phyloP scores from a whole-genome alignment of 345 rosid genomes.

The Salix exigua region DNA sequence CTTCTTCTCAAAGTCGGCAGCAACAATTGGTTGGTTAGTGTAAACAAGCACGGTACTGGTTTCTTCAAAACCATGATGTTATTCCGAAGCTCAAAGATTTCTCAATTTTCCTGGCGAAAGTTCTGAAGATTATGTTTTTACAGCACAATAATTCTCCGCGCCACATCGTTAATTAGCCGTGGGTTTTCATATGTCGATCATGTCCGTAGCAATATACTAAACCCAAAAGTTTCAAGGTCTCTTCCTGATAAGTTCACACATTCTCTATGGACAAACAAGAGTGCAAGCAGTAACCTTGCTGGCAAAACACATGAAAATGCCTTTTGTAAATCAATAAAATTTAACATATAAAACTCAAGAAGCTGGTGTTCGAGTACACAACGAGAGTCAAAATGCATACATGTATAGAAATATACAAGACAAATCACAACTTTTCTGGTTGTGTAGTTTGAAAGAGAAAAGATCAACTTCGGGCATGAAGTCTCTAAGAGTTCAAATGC shows the following conservation, averaged over 20 bases:
- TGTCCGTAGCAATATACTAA: background rate
- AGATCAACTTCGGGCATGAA: background rate
- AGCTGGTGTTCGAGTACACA: conserved; percentile 7
- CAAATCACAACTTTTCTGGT: background rate
- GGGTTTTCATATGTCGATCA: background rate
- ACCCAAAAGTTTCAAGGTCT: background rate
- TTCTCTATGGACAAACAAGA: background rate
- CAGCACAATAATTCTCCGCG: background rate
- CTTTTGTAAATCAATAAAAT: background rate
- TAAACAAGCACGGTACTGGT: background rate
- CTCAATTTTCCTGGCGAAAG: background rate
- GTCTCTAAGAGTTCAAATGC: conserved; percentile 1
- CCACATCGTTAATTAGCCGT: background rate
- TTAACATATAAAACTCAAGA: background rate
- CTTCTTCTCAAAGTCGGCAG: background rate
- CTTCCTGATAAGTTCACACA: background rate
- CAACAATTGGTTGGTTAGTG: background rate
- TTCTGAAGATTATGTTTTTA: background rate
- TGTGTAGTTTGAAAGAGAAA: background rate
- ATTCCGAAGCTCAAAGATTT: background rate
- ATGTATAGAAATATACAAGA: background rate
- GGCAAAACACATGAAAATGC: background rate
- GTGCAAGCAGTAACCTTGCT: background rate
- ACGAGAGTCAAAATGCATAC: background rate
- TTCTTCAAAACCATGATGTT: background rate